phyloP scores from a whole-genome alignment of 352 stramenopile genomes.

The Pythium dissotocum region DNA sequence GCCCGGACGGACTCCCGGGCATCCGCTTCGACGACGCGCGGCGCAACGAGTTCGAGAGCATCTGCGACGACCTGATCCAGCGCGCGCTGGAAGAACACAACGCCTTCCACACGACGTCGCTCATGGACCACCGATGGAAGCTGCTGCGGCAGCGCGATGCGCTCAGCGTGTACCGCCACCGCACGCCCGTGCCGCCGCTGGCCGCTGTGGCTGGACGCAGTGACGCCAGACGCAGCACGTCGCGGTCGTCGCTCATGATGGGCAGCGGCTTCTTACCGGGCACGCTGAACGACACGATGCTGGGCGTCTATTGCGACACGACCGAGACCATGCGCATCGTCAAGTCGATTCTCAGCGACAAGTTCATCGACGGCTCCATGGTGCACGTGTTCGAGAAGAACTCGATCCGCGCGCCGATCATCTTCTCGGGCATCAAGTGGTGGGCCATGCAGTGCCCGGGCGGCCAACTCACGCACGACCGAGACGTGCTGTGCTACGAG shows the following conservation, averaged over 20 bases:
- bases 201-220: slow-evolving; percentile 1
- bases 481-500: slow-evolving; percentile 56
- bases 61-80: slow-evolving; percentile 63
- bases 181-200: slow-evolving; percentile 23
- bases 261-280: slow-evolving; percentile 59
- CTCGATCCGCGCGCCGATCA: slow-evolving; percentile 38
- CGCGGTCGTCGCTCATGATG: slow-evolving; percentile 45
- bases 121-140: slow-evolving; percentile 46
- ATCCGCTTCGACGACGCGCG: slow-evolving; percentile 41
- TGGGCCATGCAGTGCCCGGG: slow-evolving; percentile 49
- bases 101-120: slow-evolving; percentile 46
- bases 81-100: slow-evolving; percentile 52
- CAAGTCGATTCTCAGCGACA: slow-evolving; percentile 45
- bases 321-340: slow-evolving; percentile 55
- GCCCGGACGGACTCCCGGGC: slow-evolving; percentile 33
- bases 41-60: slow-evolving; percentile 42
- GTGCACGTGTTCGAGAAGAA: slow-evolving; percentile 62
- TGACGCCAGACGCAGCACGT: slow-evolving; percentile 5
- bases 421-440: slow-evolving; percentile 72
- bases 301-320: slow-evolving; percentile 47
- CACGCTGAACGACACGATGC: slow-evolving; percentile 57
- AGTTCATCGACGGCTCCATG: slow-evolving; percentile 54
- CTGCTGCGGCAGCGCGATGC: slow-evolving; percentile 56
- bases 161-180: slow-evolving; percentile 56
- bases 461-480: slow-evolving; percentile 52